Conservation (phyloP, 495 filamentous ascomycete species). For the Jackrogersella multiformis region DNA sequence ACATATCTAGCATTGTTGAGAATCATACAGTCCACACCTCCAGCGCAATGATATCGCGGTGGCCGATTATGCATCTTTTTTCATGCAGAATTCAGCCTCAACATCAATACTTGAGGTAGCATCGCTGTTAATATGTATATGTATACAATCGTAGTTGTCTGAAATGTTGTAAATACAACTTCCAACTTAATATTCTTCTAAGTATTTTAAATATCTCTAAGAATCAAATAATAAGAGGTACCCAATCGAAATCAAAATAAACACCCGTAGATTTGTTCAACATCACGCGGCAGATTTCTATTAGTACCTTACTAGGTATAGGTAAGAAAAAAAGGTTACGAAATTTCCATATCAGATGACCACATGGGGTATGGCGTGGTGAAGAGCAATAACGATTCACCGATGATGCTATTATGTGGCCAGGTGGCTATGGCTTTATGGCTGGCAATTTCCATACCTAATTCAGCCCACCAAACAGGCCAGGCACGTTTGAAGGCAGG, state of each 20-base stretch:
- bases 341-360: constrained; percentile 34
- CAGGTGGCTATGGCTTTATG: constrained; percentile 7
- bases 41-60: background rate
- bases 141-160: background rate
- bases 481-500: no score
- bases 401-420: constrained; percentile 27
- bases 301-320: constrained; percentile 12
- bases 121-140: background rate
- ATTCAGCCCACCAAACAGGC: background rate
- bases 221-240: background rate
- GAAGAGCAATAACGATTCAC: constrained; percentile 22
- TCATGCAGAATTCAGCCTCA: constrained; percentile 20
- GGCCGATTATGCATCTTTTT: constrained; percentile 11
- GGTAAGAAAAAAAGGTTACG: background rate
- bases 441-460: constrained; percentile 3
- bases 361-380: constrained; percentile 30
- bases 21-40: background rate
- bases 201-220: no score
- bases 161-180: background rate
- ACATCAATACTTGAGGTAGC: constrained; percentile 1
- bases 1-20: background rate
- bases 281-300: constrained; percentile 18
- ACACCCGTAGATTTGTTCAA: background rate
- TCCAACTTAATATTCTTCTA: no score
- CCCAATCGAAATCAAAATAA: background rate